Conservation (phyloP, 345 rosid genomes). For the Sisymbrium altissimum region DNA sequence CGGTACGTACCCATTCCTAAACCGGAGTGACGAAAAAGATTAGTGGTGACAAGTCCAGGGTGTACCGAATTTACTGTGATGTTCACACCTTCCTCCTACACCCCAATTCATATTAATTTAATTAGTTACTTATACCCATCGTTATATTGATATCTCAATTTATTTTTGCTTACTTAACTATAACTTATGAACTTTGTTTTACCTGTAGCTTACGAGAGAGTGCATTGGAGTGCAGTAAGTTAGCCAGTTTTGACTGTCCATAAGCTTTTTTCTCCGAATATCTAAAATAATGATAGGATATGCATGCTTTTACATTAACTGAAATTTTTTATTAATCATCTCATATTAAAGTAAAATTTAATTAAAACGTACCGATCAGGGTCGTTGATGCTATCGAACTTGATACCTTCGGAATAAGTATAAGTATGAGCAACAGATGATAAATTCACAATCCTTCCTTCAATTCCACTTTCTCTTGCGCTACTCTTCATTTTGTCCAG, state of each 20-base stretch:
- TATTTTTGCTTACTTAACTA: neutral
- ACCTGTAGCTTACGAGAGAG: conserved; percentile 84
- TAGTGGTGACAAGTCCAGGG: conserved; percentile 86
- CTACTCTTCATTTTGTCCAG: conserved; percentile 77
- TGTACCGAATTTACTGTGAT: conserved; percentile 80
- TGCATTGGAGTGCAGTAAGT: conserved; percentile 75
- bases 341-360: neutral
- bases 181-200: neutral
- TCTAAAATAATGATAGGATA: conserved; percentile 32
- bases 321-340: neutral
- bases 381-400: conserved; percentile 54
- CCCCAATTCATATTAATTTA: neutral
- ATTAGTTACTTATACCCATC: neutral
- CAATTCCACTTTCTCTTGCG: conserved; percentile 46
- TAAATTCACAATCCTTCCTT: conserved; percentile 86
- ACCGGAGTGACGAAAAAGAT: conserved; percentile 60
- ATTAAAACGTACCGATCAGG: conserved; percentile 35
- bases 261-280: conserved; percentile 83
- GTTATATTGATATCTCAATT: neutral
- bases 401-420: conserved; percentile 59
- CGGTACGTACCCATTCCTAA: conserved; percentile 26
- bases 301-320: neutral
- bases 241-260: conserved; percentile 90
- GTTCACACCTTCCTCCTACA: conserved; percentile 76
- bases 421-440: conserved; percentile 82